Conservation (phyloP, 2,329 filamentous ascomycete genomes). For the Apiospora phragmitis region DNA sequence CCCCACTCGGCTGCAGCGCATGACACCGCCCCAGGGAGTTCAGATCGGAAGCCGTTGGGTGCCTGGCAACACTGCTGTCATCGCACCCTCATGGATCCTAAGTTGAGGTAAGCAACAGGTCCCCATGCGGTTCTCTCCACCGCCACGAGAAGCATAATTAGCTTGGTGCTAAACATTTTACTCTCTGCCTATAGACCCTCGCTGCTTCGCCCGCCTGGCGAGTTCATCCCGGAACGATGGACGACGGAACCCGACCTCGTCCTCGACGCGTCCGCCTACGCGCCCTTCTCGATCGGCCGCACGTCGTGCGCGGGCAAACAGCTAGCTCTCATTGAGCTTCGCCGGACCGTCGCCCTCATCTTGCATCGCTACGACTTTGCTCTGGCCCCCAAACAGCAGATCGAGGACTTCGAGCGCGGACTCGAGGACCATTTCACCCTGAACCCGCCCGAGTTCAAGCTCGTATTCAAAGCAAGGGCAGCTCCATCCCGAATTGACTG, state of each 20-base stretch:
- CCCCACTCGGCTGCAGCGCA: constrained; percentile 8
- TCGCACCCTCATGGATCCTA: not conserved
- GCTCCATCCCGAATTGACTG: not conserved
- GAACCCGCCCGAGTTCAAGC: not conserved
- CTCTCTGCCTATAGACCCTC: constrained; percentile 18
- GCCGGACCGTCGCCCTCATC: constrained; percentile 8
- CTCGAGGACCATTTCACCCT: constrained; percentile 10
- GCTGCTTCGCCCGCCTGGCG: constrained; percentile 22
- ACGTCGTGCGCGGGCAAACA: constrained; percentile 38
- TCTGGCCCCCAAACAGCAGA: constrained; percentile 10
- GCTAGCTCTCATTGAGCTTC: constrained; percentile 35
- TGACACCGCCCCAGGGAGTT: constrained; percentile 10
- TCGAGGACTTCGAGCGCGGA: not conserved
- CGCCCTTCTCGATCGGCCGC: constrained; percentile 30
- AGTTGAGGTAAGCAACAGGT: not conserved
- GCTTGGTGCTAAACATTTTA: constrained; percentile 2
- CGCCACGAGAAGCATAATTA: not conserved
- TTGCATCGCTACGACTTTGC: constrained; percentile 13
- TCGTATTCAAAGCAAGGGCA: constrained; percentile 6
- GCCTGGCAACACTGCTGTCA: not conserved
- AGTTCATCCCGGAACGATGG: constrained; percentile 28
- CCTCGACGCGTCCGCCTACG: constrained; percentile 24
- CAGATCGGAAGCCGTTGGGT: constrained; percentile 1
- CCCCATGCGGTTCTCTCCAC: not conserved
- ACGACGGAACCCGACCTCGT: constrained; percentile 20